These are phyloP conservation scores for Macrolepiota albuminosa DNA, from an alignment of 768 basidiomycete genomes.

Conservation along the genomic window DNA sequence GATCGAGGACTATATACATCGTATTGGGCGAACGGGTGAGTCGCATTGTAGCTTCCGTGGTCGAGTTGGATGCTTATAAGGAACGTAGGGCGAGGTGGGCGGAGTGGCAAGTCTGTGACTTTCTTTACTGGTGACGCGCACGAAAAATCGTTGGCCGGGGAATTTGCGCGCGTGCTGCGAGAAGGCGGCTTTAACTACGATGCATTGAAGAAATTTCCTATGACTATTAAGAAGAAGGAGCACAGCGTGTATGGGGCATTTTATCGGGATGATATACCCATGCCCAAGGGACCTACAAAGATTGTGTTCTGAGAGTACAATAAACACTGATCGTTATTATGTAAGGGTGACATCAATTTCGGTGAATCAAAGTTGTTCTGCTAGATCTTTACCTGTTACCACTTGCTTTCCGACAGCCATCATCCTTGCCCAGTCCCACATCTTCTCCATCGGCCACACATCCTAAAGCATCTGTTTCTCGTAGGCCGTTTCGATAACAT, in stretches of 20 bases:
- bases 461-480: not conserved
- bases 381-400: not conserved
- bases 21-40: slow-evolving; percentile 84
- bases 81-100: slow-evolving; percentile 76
- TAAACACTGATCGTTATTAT: slow-evolving; percentile 11
- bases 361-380: slow-evolving; percentile 5
- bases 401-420: slow-evolving; percentile 5
- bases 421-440: not conserved
- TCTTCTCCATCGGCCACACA: not conserved
- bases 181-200: slow-evolving; percentile 83
- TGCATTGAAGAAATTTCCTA: slow-evolving; percentile 81
- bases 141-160: slow-evolving; percentile 85
- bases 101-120: slow-evolving; percentile 86
- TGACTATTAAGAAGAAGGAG: slow-evolving; percentile 96
- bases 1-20: slow-evolving; percentile 89
- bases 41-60: slow-evolving; percentile 9
- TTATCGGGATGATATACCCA: slow-evolving; percentile 63
- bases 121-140: slow-evolving; percentile 93
- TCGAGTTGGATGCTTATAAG: slow-evolving; percentile 18
- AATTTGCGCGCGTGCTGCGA: slow-evolving; percentile 83
- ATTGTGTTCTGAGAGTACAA: slow-evolving; percentile 55
- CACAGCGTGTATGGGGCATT: slow-evolving; percentile 90
- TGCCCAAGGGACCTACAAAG: slow-evolving; percentile 64
- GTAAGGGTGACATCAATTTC: slow-evolving; percentile 17
- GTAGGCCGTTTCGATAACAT: not conserved